A percentile compares a stretch with the other conserved stretches of the same genome.
phyloP scores from a whole-genome alignment of 208 protist genomes.

The Acanthamoeba rhysodes region DNA sequence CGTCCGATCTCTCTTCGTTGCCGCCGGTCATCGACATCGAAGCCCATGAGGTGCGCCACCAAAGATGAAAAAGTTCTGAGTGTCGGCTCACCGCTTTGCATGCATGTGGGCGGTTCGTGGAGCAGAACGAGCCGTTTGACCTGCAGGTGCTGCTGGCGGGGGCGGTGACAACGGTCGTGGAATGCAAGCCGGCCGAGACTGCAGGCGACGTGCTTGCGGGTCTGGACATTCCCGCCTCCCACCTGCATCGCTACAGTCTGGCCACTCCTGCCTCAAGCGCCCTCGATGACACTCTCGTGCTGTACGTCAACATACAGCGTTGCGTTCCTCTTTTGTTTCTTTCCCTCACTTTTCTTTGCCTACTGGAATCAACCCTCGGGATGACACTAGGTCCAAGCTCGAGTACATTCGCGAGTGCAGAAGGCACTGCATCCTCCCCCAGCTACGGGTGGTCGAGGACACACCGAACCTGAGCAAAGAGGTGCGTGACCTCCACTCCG shows the following conservation, averaged over 20 bases:
- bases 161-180: background rate
- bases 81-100: background rate
- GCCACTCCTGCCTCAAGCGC: background rate
- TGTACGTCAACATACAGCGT: background rate
- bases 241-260: background rate
- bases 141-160: background rate
- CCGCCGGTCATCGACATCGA: background rate
- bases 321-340: background rate
- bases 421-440: background rate
- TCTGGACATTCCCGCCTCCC: background rate
- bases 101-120: background rate
- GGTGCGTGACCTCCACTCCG: background rate
- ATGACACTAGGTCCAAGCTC: background rate
- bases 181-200: background rate
- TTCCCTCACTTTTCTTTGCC: background rate
- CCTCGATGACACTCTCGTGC: background rate
- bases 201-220: background rate
- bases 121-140: background rate
- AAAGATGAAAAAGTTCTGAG: background rate
- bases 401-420: conserved; percentile 28
- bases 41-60: background rate
- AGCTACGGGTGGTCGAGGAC: background rate
- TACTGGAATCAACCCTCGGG: too few relatives aligned
- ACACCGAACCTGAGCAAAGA: background rate
- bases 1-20: background rate